Conservation (phyloP, 495 filamentous ascomycete species). For the Penicillium subrubescens region DNA sequence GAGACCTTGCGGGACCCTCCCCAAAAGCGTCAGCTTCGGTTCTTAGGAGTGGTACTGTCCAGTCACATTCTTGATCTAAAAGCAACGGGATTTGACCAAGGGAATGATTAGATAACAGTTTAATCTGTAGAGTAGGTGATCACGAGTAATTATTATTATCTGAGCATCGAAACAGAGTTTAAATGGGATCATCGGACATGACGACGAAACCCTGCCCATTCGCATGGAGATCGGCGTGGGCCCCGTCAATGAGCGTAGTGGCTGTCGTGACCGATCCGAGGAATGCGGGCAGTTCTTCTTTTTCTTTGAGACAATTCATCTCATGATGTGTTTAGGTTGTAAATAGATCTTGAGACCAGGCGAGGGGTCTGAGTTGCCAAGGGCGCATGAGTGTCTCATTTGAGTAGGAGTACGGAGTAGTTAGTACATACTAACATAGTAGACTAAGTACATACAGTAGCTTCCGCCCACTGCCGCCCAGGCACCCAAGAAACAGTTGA, state of each 20-base stretch:
- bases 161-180: background rate
- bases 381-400: background rate
- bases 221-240: conserved; percentile 1
- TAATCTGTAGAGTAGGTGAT: background rate
- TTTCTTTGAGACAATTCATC: background rate
- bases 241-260: too few species aligned
- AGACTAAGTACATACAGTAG: background rate
- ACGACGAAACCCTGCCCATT: background rate
- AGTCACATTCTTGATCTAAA: background rate
- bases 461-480: conserved; percentile 9
- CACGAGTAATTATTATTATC: too few species aligned
- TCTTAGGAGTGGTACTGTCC: background rate
- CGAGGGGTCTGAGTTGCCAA: conserved; percentile 8
- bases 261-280: conserved; percentile 1
- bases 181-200: conserved; percentile 1
- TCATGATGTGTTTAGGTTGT: background rate
- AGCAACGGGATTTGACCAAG: background rate
- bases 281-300: conserved; percentile 5
- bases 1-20: too few species aligned
- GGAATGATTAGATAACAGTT: background rate
- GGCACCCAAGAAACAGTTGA: background rate
- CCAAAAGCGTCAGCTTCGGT: background rate
- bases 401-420: background rate
- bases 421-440: background rate
- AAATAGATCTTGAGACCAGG: background rate